A percentile compares a stretch with the other conserved stretches of the same genome.
Evolutionary conservation across 306 rosid genomes (phyloP).

Genomic region (Prinsepia uniflora): DNA sequence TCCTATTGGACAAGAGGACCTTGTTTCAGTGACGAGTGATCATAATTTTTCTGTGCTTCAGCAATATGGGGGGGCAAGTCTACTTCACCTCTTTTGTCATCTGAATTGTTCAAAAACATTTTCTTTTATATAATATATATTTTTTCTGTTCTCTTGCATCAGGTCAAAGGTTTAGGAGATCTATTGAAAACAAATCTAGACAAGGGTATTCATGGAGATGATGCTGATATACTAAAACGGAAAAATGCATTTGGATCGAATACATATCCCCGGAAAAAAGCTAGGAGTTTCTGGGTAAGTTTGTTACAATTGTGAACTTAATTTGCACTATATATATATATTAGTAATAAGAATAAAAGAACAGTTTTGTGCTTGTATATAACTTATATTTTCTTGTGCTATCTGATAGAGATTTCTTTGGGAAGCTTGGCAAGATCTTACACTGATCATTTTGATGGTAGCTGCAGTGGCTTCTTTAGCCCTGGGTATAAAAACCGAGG

Average conservation of each 20-base stretch:
- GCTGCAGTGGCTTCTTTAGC: constrained; percentile 96
- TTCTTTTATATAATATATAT: background rate
- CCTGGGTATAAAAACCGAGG: constrained; percentile 95
- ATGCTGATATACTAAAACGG: constrained; percentile 62
- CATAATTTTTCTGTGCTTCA: constrained; percentile 50
- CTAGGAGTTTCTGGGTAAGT: constrained; percentile 73
- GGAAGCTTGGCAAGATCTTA: constrained; percentile 99
- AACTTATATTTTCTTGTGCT: constrained; percentile 11
- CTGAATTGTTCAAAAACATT: constrained; percentile 2
- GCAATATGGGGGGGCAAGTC: constrained; percentile 76
- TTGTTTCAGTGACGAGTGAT: constrained; percentile 69
- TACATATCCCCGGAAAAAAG: constrained; percentile 76
- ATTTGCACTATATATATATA: background rate
- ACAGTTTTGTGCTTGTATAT: background rate
- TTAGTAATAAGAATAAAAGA: background rate
- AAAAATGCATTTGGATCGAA: constrained; percentile 75
- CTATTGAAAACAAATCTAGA: constrained; percentile 63
- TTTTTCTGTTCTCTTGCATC: constrained; percentile 31
- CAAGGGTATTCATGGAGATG: constrained; percentile 77
- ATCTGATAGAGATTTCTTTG: constrained; percentile 73
- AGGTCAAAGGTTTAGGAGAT: constrained; percentile 68
- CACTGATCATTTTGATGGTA: constrained; percentile 85
- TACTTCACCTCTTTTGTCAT: constrained; percentile 11
- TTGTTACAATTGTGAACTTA: constrained; percentile 10
- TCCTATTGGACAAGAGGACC: constrained; percentile 66